Conservation (phyloP, 148 eudicot genomes). For the Rhododendron griersonianum region DNA sequence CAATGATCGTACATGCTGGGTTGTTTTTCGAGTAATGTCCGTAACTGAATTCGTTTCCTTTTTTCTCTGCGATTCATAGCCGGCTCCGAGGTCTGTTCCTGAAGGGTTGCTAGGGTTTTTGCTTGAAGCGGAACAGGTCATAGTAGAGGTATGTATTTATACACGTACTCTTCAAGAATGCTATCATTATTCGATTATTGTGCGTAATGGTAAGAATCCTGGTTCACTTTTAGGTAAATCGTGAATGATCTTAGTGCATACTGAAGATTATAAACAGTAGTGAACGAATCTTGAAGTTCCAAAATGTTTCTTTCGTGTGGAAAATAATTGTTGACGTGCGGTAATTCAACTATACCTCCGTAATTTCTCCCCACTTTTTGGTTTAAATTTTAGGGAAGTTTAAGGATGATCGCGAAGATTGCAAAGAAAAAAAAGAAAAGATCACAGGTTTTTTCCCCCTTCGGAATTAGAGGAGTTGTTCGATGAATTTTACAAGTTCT, state of each 20-base stretch:
- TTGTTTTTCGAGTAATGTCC: neutral
- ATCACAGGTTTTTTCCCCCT: neutral
- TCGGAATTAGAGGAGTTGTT: neutral
- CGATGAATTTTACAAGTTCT: neutral
- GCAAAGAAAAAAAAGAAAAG: neutral
- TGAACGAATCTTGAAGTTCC: neutral
- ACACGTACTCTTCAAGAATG: neutral
- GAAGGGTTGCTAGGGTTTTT: slow-evolving; percentile 57
- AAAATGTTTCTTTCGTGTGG: neutral
- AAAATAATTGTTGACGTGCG: neutral
- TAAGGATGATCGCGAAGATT: neutral
- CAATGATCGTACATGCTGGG: neutral
- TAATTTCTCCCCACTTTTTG: neutral
- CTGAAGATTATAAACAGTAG: neutral
- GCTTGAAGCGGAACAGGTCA: slow-evolving; percentile 79
- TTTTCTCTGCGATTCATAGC: slow-evolving; percentile 28
- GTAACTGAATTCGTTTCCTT: neutral
- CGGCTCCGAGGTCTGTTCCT: slow-evolving; percentile 51
- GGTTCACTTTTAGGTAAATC: neutral
- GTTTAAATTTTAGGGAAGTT: neutral
- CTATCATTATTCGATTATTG: neutral
- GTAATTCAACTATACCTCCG: neutral
- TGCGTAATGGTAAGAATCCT: neutral
- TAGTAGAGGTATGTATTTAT: slow-evolving; percentile 45
- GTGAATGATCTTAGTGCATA: neutral